These are phyloP conservation scores for Mariannaea sp. DNA, from an alignment of 2,329 filamentous ascomycete genomes.

Conservation along the genomic window DNA sequence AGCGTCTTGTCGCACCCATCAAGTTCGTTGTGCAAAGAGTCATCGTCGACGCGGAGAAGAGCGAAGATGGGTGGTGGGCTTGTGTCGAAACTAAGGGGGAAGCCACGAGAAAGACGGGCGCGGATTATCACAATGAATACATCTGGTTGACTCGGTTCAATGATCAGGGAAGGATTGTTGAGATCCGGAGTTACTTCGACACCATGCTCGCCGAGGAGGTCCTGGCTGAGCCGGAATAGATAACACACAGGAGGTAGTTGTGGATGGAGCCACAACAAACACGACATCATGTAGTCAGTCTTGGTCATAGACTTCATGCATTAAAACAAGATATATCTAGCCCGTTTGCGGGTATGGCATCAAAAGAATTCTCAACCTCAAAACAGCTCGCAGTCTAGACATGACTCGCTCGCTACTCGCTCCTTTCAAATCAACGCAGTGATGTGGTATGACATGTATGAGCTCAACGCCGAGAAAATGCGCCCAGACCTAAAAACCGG, in stretches of 20 bases:
- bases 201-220: constrained; percentile 30
- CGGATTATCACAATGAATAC: constrained; percentile 35
- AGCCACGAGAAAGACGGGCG: constrained; percentile 26
- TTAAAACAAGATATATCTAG: constrained; percentile 37
- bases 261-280: not conserved
- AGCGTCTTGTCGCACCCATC: constrained; percentile 29
- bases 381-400: constrained; percentile 23
- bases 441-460: constrained; percentile 36
- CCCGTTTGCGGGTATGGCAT: constrained; percentile 31
- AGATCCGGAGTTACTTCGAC: constrained; percentile 35
- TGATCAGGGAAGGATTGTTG: constrained; percentile 30
- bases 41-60: constrained; percentile 29
- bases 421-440: constrained; percentile 33
- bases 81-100: constrained; percentile 29
- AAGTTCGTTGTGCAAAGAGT: constrained; percentile 27
- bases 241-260: not conserved
- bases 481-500: constrained; percentile 32
- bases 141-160: constrained; percentile 33
- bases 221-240: constrained; percentile 12
- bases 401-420: constrained; percentile 32
- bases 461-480: constrained; percentile 40
- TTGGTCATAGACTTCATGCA: constrained; percentile 35
- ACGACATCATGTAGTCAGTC: not conserved
- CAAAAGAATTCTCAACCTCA: constrained; percentile 29
- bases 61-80: constrained; percentile 32